Evolutionary conservation across 306 rosid genomes (phyloP).

Genomic region (Cicer bijugum): DNA sequence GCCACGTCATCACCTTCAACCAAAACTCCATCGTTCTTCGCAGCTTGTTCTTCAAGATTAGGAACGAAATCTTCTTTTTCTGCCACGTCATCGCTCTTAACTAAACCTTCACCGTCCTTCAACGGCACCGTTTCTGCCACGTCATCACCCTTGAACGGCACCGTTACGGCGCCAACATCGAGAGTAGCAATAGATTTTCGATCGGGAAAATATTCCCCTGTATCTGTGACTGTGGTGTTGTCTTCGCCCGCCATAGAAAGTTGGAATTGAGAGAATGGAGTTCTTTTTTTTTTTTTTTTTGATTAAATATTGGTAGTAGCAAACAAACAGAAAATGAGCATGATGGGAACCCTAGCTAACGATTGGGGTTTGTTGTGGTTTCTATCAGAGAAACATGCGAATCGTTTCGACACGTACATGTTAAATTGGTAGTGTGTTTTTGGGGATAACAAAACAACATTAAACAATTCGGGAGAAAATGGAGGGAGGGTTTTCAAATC

Average conservation of each 20-base stretch:
- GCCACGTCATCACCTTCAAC: neutral
- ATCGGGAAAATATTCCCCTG: neutral
- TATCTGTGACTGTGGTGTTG: neutral
- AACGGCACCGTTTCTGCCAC: neutral
- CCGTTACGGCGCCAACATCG: neutral
- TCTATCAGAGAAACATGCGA: too few species aligned
- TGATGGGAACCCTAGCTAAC: neutral
- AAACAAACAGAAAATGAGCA: neutral
- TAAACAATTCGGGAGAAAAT: neutral
- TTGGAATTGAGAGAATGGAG: neutral
- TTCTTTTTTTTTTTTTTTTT: neutral
- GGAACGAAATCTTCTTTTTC: neutral
- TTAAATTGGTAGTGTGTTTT: neutral
- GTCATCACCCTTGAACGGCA: neutral
- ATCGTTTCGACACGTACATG: neutral
- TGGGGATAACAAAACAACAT: neutral
- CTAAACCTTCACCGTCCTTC: neutral
- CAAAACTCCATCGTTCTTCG: neutral
- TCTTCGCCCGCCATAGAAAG: neutral
- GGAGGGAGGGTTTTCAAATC: slow-evolving; percentile 19
- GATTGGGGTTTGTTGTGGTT: too few species aligned
- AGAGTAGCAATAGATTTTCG: too few species aligned
- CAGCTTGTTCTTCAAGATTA: neutral
- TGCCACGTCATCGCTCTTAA: neutral
- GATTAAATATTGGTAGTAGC: neutral